A percentile compares a stretch with the other conserved stretches of the same genome.
Evolutionary conservation across 495 filamentous ascomycete genomes (phyloP).

Genomic region (Apiosordaria backusii): DNA sequence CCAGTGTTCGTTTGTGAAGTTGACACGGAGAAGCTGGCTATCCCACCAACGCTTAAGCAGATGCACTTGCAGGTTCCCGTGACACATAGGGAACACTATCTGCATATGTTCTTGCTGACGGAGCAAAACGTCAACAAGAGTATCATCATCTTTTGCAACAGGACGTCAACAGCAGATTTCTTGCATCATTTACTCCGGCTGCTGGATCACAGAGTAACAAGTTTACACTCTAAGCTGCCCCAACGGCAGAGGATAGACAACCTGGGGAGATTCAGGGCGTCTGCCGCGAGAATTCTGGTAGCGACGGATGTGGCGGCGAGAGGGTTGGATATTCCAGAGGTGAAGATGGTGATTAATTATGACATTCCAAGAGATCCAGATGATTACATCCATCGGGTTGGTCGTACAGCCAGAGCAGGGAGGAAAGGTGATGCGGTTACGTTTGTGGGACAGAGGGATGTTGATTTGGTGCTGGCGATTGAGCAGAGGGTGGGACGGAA

Average conservation of each 20-base stretch:
- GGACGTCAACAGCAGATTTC: slow-evolving; percentile 80
- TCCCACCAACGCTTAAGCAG: slow-evolving; percentile 78
- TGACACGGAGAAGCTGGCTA: slow-evolving; percentile 65
- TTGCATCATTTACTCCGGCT: slow-evolving; percentile 80
- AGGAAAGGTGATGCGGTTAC: slow-evolving; percentile 77
- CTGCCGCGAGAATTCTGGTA: slow-evolving; percentile 84
- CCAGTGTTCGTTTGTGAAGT: slow-evolving; percentile 89
- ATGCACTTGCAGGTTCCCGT: slow-evolving; percentile 82
- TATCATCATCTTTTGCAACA: slow-evolving; percentile 92
- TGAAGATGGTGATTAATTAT: slow-evolving; percentile 87
- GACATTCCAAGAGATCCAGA: slow-evolving; percentile 94
- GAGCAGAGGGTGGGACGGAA: slow-evolving; percentile 74
- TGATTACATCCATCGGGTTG: slow-evolving; percentile 95
- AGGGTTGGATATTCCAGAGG: slow-evolving; percentile 93
- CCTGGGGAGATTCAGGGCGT: slow-evolving; percentile 84
- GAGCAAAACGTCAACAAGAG: slow-evolving; percentile 68
- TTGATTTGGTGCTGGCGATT: slow-evolving; percentile 79
- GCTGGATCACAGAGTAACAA: slow-evolving; percentile 84
- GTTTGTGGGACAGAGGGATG: slow-evolving; percentile 88
- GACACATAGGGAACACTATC: slow-evolving; percentile 87
- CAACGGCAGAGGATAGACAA: slow-evolving; percentile 82
- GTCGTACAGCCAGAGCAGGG: slow-evolving; percentile 90
- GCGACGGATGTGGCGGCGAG: slow-evolving; percentile 95
- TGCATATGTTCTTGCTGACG: slow-evolving; percentile 85
- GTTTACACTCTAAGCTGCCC: slow-evolving; percentile 79